Percentiles rank a stretch among this genome's conserved stretches.
phyloP scores from a whole-genome alignment of 1,284 basidiomycete genomes.

The Athelia psychrophila region DNA sequence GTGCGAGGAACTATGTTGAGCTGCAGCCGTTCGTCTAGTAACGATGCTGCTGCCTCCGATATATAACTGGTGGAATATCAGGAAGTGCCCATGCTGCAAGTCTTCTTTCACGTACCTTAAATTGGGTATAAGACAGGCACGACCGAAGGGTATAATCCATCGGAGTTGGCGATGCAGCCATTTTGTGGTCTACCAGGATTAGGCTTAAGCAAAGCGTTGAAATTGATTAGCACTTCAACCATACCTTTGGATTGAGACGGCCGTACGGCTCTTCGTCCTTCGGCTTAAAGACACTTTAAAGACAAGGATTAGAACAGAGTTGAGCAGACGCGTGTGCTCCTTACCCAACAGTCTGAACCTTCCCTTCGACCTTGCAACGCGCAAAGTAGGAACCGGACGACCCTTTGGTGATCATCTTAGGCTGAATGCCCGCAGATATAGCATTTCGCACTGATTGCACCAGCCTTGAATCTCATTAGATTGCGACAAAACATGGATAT shows the following conservation, averaged over 20 bases:
- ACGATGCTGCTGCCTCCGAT: conserved; percentile 82
- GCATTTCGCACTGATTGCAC: conserved; percentile 65
- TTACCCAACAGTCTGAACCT: conserved; percentile 76
- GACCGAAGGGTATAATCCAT: conserved; percentile 84
- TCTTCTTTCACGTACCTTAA: conserved; percentile 49
- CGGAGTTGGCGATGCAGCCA: conserved; percentile 86
- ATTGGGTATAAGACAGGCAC: conserved; percentile 84
- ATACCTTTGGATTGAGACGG: conserved; percentile 76
- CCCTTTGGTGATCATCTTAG: conserved; percentile 86
- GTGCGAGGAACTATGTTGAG: conserved; percentile 86
- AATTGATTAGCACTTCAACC: neutral
- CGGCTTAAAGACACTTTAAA: conserved; percentile 78
- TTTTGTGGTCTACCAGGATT: conserved; percentile 70
- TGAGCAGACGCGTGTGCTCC: conserved; percentile 21
- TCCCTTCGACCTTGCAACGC: conserved; percentile 66
- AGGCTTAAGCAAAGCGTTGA: neutral
- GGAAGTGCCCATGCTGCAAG: conserved; percentile 1
- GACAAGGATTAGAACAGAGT: conserved; percentile 4
- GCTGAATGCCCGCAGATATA: conserved; percentile 76
- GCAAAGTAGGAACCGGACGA: conserved; percentile 89
- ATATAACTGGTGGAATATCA: conserved; percentile 42
- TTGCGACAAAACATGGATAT: conserved; percentile 8
- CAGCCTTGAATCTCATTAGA: conserved; percentile 39
- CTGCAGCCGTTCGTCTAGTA: conserved; percentile 74
- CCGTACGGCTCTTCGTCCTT: conserved; percentile 90